Evolutionary conservation across 2,329 filamentous ascomycete species (phyloP).

Genomic region (Pestalotiopsis fici): DNA sequence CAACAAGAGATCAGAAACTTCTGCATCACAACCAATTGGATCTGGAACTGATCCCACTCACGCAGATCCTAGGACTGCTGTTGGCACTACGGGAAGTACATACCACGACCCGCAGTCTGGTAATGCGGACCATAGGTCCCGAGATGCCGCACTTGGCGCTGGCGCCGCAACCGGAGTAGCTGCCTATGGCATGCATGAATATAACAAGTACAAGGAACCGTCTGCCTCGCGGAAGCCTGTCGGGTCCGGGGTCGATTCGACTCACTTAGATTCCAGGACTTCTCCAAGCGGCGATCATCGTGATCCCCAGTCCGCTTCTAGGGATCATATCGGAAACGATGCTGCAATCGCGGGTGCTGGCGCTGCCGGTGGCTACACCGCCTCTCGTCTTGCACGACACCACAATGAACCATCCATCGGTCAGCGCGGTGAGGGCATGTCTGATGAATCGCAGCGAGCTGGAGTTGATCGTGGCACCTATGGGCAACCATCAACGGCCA

Average conservation of each 20-base stretch:
- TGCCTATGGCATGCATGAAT: not conserved
- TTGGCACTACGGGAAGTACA: not conserved
- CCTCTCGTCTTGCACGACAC: not conserved
- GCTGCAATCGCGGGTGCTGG: not conserved
- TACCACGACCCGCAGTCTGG: not conserved
- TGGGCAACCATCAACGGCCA: not conserved
- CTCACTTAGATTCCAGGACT: not conserved
- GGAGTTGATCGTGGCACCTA: not conserved
- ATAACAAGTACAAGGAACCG: not conserved
- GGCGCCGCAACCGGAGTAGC: not conserved
- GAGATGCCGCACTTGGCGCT: not conserved
- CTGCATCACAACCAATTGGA: not conserved
- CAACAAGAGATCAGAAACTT: not conserved
- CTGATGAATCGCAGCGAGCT: not conserved
- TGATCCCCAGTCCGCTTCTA: not conserved
- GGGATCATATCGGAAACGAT: not conserved
- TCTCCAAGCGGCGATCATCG: not conserved
- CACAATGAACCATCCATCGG: constrained; percentile 1
- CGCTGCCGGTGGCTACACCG: not conserved
- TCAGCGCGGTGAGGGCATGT: not conserved
- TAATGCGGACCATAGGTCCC: not conserved
- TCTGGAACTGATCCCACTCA: not conserved
- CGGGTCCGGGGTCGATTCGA: not conserved
- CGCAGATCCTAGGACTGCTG: not conserved
- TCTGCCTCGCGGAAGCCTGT: not conserved